Evolutionary conservation across 2,329 filamentous ascomycete species (phyloP), one percentile per base, ranked within the genome.

Genomic region (Cyphellophora attinorum): DNA sequence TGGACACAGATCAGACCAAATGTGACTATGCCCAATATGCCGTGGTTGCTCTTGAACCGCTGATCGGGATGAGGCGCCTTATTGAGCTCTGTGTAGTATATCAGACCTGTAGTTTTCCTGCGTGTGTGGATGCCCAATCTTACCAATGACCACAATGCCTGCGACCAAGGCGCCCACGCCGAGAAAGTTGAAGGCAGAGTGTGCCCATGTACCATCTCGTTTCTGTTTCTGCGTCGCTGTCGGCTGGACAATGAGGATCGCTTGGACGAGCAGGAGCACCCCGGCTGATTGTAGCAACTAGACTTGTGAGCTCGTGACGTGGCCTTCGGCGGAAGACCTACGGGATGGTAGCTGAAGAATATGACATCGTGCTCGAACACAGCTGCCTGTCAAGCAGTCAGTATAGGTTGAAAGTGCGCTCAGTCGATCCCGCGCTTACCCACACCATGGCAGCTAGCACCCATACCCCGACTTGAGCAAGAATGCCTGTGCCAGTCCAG

Each of bases 271-370:
- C 38, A 85, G 68, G 42, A 94, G 68, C 39, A 93, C 58, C 31
- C 77, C 86, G 38, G 81, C 61, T 46, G 62, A 72, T 51, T 75
- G 75, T 47, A 72, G 58, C 11, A 72, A 59, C 65, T 68, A 39
- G 14, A 11, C 19, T 18, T 13, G n/a, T 27, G 38, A 30, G 23
- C 35, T 19, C 27, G 32, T 31, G 21, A 25, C 19, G 29, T 11
- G 25, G 28, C 14, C 2, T 34, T 36, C 15, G n/a, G 11, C 17
- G 31, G 38, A 65, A 68, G 68, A 39, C 79, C 65, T 54, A 95
- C 77, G 5, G 89, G 89, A 58, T 96, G 89, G 6, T 80, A 76
- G 12, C 85, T 86, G 70, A 96, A 94, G 49, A 94, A 76, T 25
- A 84, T 82, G 42, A 93, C 54, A 18, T 79, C 57, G 29, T 71